phyloP scores from a whole-genome alignment of 2,329 filamentous ascomycete species.

The Aspergillus amoenus region DNA sequence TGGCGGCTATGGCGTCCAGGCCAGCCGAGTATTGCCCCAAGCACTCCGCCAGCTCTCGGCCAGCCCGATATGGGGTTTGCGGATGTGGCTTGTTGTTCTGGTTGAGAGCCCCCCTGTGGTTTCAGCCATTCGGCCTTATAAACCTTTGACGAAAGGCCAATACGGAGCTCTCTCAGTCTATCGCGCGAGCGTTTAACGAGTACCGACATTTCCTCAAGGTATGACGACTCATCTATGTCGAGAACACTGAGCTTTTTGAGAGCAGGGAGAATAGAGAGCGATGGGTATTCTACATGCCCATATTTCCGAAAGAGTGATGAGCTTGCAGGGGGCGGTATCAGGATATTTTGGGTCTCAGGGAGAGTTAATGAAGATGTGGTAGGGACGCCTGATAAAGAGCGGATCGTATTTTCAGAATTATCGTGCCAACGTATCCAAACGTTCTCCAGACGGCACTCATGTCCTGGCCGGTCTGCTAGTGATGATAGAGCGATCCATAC shows the following conservation, averaged over 20 bases:
- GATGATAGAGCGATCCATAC: conserved; percentile 78
- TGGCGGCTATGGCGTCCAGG: background rate
- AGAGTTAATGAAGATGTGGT: conserved; percentile 19
- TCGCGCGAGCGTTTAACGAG: conserved; percentile 70
- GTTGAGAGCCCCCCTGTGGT: conserved; percentile 18
- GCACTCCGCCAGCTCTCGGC: conserved; percentile 34
- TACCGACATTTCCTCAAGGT: conserved; percentile 78
- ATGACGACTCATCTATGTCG: conserved; percentile 79
- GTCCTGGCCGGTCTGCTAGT: conserved; percentile 61
- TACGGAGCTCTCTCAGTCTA: conserved; percentile 67
- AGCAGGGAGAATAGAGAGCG: conserved; percentile 73
- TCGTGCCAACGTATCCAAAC: conserved; percentile 84
- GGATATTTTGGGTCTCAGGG: conserved; percentile 18
- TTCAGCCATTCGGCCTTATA: conserved; percentile 30
- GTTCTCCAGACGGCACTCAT: conserved; percentile 67
- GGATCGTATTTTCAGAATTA: conserved; percentile 54
- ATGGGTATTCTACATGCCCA: conserved; percentile 71
- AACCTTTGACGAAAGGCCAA: conserved; percentile 62
- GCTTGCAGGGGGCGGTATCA: conserved; percentile 18
- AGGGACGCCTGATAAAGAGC: conserved; percentile 16
- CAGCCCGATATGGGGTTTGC: conserved; percentile 21
- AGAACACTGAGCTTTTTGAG: conserved; percentile 74
- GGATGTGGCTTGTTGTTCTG: conserved; percentile 13
- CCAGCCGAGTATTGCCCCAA: conserved; percentile 29
- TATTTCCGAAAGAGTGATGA: conserved; percentile 51